A percentile compares a stretch with the other conserved stretches of the same genome.
Evolutionary conservation across 371 early-diverging fungal species (phyloP).

Genomic region (Cokeromyces recurvatus): DNA sequence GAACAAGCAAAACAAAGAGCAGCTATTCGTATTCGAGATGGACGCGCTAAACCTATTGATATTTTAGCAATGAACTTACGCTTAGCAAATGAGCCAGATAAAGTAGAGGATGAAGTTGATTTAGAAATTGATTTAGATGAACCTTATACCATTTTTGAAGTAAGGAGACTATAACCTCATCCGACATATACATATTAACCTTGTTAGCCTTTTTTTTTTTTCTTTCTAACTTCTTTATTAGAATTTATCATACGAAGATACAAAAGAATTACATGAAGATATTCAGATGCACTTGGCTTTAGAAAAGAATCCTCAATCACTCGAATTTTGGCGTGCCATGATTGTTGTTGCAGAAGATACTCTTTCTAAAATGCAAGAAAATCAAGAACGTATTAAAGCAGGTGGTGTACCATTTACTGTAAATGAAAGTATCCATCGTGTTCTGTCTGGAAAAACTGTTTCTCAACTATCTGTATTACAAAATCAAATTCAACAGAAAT

Average conservation of each 20-base stretch:
- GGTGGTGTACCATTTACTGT: constrained; percentile 40
- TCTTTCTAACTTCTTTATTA: too few species aligned
- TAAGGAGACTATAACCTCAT: constrained; percentile 15
- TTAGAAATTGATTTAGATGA: constrained; percentile 83
- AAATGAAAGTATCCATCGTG: constrained; percentile 62
- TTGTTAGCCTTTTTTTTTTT: not conserved
- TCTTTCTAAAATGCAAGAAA: constrained; percentile 44
- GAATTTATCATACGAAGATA: constrained; percentile 61
- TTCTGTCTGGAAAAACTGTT: constrained; percentile 72
- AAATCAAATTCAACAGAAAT: constrained; percentile 65
- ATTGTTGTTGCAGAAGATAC: constrained; percentile 77
- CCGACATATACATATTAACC: not conserved
- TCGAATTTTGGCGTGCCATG: constrained; percentile 84
- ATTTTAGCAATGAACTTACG: constrained; percentile 87
- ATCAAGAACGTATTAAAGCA: constrained; percentile 20
- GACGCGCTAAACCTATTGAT: constrained; percentile 90
- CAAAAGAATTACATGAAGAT: constrained; percentile 77
- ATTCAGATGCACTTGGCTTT: constrained; percentile 81
- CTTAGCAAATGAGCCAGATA: constrained; percentile 66
- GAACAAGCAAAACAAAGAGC: constrained; percentile 88
- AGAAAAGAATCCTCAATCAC: constrained; percentile 70
- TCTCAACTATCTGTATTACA: constrained; percentile 70
- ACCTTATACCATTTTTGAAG: constrained; percentile 82
- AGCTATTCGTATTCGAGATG: constrained; percentile 83
- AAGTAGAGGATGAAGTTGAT: constrained; percentile 67